A percentile compares a stretch with the other conserved stretches of the same genome.
phyloP scores from a whole-genome alignment of 164 flowering plant genomes.

The Berberis vulgaris region DNA sequence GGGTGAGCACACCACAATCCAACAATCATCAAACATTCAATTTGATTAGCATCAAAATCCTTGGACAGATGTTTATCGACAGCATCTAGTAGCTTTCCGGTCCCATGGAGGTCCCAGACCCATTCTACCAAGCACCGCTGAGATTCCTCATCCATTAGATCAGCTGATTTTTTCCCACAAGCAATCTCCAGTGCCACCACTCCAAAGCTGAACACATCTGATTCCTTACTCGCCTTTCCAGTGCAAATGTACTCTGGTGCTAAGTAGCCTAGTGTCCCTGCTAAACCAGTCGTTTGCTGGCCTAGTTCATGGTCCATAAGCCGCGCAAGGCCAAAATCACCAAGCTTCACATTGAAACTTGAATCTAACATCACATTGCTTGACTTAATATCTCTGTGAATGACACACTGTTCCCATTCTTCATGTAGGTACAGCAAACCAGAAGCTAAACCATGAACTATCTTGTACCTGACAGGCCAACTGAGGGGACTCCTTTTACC shows the following conservation, averaged over 20 bases:
- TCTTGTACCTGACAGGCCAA: constrained; percentile 40
- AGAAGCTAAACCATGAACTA: constrained; percentile 23
- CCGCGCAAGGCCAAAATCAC: constrained; percentile 29
- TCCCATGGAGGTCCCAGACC: constrained; percentile 16
- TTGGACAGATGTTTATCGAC: constrained; percentile 14
- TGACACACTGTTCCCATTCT: constrained; percentile 14
- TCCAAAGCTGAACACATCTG: constrained; percentile 20
- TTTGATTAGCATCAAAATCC: not conserved
- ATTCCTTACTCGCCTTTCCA: constrained; percentile 14
- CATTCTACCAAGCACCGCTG: constrained; percentile 12
- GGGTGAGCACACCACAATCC: not conserved
- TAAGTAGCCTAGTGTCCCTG: constrained; percentile 26
- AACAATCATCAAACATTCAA: not conserved
- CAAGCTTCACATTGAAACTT: constrained; percentile 14
- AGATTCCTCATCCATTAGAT: not conserved
- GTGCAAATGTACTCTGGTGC: constrained; percentile 16
- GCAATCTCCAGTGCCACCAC: constrained; percentile 14
- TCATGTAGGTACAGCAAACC: constrained; percentile 20
- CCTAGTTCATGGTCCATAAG: constrained; percentile 3
- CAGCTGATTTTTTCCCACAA: constrained; percentile 10
- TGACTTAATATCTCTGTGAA: constrained; percentile 24
- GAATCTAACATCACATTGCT: constrained; percentile 29
- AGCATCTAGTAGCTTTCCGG: constrained; percentile 16
- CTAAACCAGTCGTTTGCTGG: constrained; percentile 8
- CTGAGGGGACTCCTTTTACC: constrained; percentile 4